Evolutionary conservation across 768 basidiomycete genomes (phyloP).

Genomic region (Megacollybia marginata): DNA sequence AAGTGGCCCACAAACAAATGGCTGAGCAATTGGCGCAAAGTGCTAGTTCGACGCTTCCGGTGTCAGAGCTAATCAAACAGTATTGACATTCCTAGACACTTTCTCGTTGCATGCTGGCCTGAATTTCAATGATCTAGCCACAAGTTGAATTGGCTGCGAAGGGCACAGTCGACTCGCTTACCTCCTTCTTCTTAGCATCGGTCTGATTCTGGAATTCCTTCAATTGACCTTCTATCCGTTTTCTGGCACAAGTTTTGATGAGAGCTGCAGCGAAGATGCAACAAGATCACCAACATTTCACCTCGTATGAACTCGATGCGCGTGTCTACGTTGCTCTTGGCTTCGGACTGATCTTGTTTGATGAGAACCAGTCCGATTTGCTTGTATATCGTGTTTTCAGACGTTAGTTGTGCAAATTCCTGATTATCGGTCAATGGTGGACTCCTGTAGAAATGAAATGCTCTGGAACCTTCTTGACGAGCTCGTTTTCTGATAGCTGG

Average conservation of each 20-base stretch:
- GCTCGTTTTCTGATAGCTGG: constrained; percentile 85
- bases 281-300: constrained; percentile 63
- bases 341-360: constrained; percentile 82
- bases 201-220: constrained; percentile 70
- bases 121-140: constrained; percentile 57
- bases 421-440: constrained; percentile 18
- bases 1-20: constrained; percentile 15
- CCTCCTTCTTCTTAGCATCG: constrained; percentile 82
- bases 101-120: constrained; percentile 46
- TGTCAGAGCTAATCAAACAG: constrained; percentile 4
- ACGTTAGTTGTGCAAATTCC: constrained; percentile 76
- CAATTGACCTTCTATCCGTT: constrained; percentile 75
- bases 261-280: background rate
- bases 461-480: constrained; percentile 70
- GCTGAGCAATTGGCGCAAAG: constrained; percentile 4
- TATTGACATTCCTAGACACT: constrained; percentile 10
- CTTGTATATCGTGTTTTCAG: constrained; percentile 82
- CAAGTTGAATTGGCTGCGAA: constrained; percentile 3
- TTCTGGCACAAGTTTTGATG: constrained; percentile 38
- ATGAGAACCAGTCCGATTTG: constrained; percentile 87
- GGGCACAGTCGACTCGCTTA: constrained; percentile 21
- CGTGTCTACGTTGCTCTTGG: constrained; percentile 81
- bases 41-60: constrained; percentile 5
- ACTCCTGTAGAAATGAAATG: background rate
- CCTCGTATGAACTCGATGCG: constrained; percentile 81